Evolutionary conservation across 2,329 filamentous ascomycete species (phyloP), one percentile per base, ranked within the genome.

Genomic region (Aspergillus flavus): DNA sequence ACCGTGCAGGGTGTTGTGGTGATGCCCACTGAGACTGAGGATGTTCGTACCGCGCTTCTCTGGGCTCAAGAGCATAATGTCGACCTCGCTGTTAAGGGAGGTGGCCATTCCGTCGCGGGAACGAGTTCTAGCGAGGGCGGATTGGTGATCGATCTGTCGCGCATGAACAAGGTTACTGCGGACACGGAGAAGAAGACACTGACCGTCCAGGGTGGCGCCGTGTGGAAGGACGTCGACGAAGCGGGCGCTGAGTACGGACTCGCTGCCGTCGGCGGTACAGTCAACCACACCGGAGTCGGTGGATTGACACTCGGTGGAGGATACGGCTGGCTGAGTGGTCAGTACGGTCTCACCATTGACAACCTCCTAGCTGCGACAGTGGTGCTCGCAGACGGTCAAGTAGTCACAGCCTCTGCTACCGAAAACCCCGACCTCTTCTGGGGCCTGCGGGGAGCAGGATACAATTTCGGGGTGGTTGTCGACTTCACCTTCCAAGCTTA

Each of bases 281-380:
- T 89, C 11, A 85, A 85, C 48, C 85, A 89, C 66, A 89, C 86
- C 1, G 87, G 87, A 6, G 84, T 89, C 6, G 87, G 85, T 2
- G 87, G 85, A 0, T 76, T 89, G 16, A 82, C 83, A 0, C 72
- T 88, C 1, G 85, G 85, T 0, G 87, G 86, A 28, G 87, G 87
- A 1, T 87, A 86, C 68, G 86, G 87, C 1, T 83, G 84, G 73
- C 75, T 89, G 19, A 83, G 80, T 30, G 83, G 85, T 0, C 76
- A 78, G 36, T 77, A 86, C 58, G 88, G 88, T 0, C 77, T 89
- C 7, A 79, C 79, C 0, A 83, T 86, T 57, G 85, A 86, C 72
- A 81, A 82, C 63, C 75, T 86, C 7, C 78, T 73, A 1, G 71
- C 73, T 0, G 77, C 71, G 11, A 76, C 73, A 1, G 70, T 82